Base-by-base conservation (phyloP, 2,329 filamentous ascomycete genomes). In the Albifimbria verrucaria region DNA sequence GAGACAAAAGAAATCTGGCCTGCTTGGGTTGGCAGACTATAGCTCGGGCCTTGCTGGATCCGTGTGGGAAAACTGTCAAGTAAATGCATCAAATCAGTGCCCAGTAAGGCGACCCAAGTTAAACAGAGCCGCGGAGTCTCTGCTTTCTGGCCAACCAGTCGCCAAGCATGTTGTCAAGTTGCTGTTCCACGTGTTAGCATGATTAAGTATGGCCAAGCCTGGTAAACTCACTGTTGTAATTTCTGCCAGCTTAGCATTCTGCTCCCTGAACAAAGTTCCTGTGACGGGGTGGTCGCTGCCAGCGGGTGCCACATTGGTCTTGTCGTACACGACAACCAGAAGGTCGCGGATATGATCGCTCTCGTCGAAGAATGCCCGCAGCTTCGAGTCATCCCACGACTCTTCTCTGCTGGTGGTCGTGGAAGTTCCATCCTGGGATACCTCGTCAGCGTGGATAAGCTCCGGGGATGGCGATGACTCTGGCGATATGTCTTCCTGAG, bases 321-420 rank as follows among this genome's bases (percentile, higher is more conserved):
- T 96, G 72, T 97, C 92, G 66, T 96, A 92, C 24, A 99, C 91
- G 55, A 99, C 89, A 36, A 92, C 82, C 49, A 97, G 80, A 67
- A 97, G 82, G 67, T 99, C 93, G 49, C 90, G 85, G 60, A 99
- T 91, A 57, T 96, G 91, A 28, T 87, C 86, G 55, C 90, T 86
- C 60, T 94, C 91, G 60, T 97, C 93, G 63, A 97, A 88, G 72
- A 97, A 99, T 15, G 89, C 87, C 55, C 91, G 85, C 24, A 99
- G 81, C 62, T 86, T 90, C 52, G 85, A 80, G 69, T 97, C 93
- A 57, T 91, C 93, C 94, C 94, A 99, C 0, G 85, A 83, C 23
- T 77, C 76, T 17, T 69, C 65, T 49, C 65, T 69, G 45, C 55
- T 57, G 48, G 55, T 64, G 39, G 59, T 76, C 65, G 56, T 70